A percentile compares a stretch with the other conserved stretches of the same genome.
These are phyloP conservation scores for Gloeopeniophorella convolvens DNA, from an alignment of 768 basidiomycete species.

Conservation along the genomic window DNA sequence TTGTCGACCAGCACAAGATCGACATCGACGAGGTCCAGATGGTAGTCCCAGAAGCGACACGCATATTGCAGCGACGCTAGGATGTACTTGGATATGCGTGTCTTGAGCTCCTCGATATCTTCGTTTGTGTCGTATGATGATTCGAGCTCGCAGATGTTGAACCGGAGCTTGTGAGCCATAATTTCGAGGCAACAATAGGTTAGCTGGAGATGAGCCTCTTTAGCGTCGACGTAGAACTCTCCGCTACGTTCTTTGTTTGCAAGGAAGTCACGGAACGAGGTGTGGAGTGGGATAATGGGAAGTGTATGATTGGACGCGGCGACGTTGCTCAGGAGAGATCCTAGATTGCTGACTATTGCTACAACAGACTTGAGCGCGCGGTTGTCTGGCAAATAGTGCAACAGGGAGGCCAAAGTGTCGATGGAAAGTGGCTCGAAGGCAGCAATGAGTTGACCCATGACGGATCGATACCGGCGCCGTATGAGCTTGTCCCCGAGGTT, in stretches of 20 bases:
- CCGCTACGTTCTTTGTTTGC: not conserved
- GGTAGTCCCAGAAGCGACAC: not conserved
- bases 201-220: not conserved
- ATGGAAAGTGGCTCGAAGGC: not conserved
- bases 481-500: no score
- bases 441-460: not conserved
- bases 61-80: not conserved
- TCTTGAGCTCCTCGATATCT: not conserved
- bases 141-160: slow-evolving; percentile 3
- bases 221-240: not conserved
- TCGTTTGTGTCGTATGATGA: not conserved
- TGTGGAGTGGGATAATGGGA: slow-evolving; percentile 1
- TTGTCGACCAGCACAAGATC: not conserved
- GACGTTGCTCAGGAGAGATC: not conserved
- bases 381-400: not conserved
- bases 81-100: not conserved
- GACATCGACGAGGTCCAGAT: not conserved
- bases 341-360: not conserved
- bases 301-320: not conserved
- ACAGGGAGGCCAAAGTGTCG: not conserved
- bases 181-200: not conserved
- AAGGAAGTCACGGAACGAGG: slow-evolving; percentile 1
- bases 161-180: not conserved
- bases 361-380: not conserved
- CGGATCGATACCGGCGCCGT: not conserved